phyloP scores from a whole-genome alignment of 1,284 basidiomycete genomes.

The Porodaedalea pini region DNA sequence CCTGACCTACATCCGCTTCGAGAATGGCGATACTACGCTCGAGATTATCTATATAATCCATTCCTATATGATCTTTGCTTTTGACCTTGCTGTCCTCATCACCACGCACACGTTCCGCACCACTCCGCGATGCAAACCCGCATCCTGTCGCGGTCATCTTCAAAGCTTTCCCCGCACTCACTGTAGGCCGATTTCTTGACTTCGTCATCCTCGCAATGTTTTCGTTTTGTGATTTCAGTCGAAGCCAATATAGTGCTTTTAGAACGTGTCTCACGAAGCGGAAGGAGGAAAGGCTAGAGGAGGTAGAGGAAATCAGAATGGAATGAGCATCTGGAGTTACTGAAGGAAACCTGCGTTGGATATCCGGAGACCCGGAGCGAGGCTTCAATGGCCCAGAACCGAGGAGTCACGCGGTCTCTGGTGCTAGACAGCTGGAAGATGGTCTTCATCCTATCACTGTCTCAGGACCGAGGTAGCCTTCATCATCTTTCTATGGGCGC shows the following conservation, averaged over 20 bases:
- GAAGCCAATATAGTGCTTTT: not conserved
- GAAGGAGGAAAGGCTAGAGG: not conserved
- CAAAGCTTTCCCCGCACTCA: conserved; percentile 26
- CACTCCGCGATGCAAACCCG: conserved; percentile 25
- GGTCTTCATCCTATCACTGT: conserved; percentile 3
- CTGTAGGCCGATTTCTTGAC: conserved; percentile 24
- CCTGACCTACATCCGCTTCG: conserved; percentile 22
- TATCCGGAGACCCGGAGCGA: too few relatives aligned
- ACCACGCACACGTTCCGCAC: conserved; percentile 25
- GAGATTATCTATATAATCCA: conserved; percentile 25
- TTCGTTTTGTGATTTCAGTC: not conserved
- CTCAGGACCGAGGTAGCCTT: conserved; percentile 20
- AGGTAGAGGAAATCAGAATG: too few relatives aligned
- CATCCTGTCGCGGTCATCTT: conserved; percentile 27
- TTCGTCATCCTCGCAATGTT: conserved; percentile 19
- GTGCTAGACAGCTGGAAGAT: not conserved
- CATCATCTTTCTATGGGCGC: conserved; percentile 24
- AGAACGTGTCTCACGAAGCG: not conserved
- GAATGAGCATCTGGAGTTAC: too few relatives aligned
- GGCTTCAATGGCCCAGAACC: too few relatives aligned
- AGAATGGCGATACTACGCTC: conserved; percentile 9
- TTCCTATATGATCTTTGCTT: conserved; percentile 27
- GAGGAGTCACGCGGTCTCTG: too few relatives aligned
- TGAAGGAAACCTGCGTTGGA: too few relatives aligned
- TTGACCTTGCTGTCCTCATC: conserved; percentile 25